phyloP scores from a whole-genome alignment of 306 rosid species.

The Cicer chorassanicum region DNA sequence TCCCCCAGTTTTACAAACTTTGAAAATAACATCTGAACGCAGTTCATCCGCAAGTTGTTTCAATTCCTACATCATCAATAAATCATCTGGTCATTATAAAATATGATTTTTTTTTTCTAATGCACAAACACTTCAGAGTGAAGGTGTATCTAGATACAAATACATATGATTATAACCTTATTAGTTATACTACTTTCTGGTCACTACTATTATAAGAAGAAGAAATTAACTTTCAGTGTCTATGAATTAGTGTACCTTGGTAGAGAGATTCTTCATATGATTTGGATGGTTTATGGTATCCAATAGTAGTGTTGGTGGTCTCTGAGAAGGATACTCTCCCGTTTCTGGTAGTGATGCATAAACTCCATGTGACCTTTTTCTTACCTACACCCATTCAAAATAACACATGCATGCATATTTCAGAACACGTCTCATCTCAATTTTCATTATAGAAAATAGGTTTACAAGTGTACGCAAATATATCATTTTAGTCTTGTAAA shows the following conservation, averaged over 20 bases:
- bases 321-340: slow-evolving; percentile 66
- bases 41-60: slow-evolving; percentile 81
- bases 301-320: slow-evolving; percentile 85
- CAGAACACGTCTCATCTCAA: slow-evolving; percentile 25
- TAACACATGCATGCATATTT: slow-evolving; percentile 41
- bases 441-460: slow-evolving; percentile 8
- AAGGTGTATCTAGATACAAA: too few relatives aligned
- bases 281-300: slow-evolving; percentile 90
- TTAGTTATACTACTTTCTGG: too few relatives aligned
- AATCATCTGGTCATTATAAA: neutral
- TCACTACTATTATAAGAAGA: too few relatives aligned
- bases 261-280: slow-evolving; percentile 89
- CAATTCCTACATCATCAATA: slow-evolving; percentile 66
- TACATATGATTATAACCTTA: neutral
- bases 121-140: neutral
- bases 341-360: slow-evolving; percentile 72
- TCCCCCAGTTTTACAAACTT: slow-evolving; percentile 88
- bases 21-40: slow-evolving; percentile 85
- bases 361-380: slow-evolving; percentile 57
- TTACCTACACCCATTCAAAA: slow-evolving; percentile 56
- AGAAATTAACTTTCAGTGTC: neutral
- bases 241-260: slow-evolving; percentile 59
- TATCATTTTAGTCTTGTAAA: too few relatives aligned
- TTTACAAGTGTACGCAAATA: too few relatives aligned
- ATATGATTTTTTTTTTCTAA: neutral